Percentiles rank a stretch among this genome's conserved stretches.
phyloP scores from a whole-genome alignment of 75 land plant genomes.

The Cupressus sempervirens region DNA sequence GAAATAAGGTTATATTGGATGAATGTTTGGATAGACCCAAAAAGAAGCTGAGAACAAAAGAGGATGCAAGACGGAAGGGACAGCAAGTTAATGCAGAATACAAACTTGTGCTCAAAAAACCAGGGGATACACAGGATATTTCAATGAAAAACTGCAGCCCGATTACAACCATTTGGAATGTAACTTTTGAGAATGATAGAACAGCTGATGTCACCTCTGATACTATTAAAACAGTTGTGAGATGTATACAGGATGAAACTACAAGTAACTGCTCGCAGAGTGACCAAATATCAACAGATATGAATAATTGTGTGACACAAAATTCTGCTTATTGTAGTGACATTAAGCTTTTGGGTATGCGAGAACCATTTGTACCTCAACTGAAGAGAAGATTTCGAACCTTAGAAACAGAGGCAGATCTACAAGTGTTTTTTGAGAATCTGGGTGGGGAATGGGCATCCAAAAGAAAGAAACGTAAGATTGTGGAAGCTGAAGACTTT shows the following conservation, averaged over 20 bases:
- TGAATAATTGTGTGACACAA: constrained; percentile 14
- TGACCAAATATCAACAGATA: constrained; percentile 6
- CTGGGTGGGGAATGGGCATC: constrained; percentile 52
- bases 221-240: neutral
- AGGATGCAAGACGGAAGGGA: constrained; percentile 19
- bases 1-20: neutral
- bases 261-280: neutral
- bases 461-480: constrained; percentile 45
- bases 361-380: constrained; percentile 33
- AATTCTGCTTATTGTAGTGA: constrained; percentile 24
- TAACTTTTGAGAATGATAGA: neutral
- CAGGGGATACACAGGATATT: neutral
- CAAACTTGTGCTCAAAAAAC: neutral
- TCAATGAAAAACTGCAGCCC: neutral
- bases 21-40: constrained; percentile 4
- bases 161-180: neutral
- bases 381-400: constrained; percentile 43
- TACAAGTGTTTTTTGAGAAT: constrained; percentile 33
- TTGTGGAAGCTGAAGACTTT: constrained; percentile 45
- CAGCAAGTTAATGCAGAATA: neutral
- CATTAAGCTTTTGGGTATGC: neutral
- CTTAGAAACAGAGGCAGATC: constrained; percentile 31
- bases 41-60: constrained; percentile 18
- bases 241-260: neutral
- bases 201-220: neutral